Evolutionary conservation across 2,329 filamentous ascomycete species (phyloP).

Genomic region (Elsinoe fawcettii): DNA sequence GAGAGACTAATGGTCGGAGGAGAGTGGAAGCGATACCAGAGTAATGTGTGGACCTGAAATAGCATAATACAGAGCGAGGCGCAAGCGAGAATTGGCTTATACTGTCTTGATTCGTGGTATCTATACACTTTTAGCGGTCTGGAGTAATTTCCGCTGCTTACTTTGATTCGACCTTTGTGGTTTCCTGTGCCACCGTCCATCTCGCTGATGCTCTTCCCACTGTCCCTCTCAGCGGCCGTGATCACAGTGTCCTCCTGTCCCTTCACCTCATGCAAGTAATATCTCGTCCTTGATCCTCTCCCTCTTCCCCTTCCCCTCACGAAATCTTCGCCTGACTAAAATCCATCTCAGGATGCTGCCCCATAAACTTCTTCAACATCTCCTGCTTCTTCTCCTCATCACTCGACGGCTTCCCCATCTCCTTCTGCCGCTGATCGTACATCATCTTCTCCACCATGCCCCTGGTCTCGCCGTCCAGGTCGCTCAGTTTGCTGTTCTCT

Average conservation of each 20-base stretch:
- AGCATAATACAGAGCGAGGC: conserved; percentile 4
- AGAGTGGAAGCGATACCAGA: neutral
- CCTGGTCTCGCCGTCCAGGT: conserved; percentile 89
- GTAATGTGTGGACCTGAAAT: conserved; percentile 5
- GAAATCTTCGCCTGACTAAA: conserved; percentile 57
- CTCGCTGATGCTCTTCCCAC: neutral
- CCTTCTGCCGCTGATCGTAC: conserved; percentile 97
- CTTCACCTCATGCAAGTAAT: too few relatives aligned
- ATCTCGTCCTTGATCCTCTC: neutral
- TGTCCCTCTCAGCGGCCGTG: neutral
- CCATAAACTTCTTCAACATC: conserved; percentile 78
- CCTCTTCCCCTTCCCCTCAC: neutral
- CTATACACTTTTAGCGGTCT: neutral
- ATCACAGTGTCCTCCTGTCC: neutral
- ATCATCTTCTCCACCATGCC: conserved; percentile 99
- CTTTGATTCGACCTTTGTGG: neutral
- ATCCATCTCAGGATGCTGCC: conserved; percentile 66
- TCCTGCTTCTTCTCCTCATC: conserved; percentile 95
- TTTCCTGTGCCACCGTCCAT: neutral
- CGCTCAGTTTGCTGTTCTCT: conserved; percentile 82
- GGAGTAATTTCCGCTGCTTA: neutral
- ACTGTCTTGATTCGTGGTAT: neutral
- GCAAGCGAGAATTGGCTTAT: conserved; percentile 3
- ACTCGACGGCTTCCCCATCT: conserved; percentile 76
- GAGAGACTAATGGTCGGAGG: neutral